Percentiles rank a stretch among this genome's conserved stretches.
phyloP scores from a whole-genome alignment of 495 filamentous ascomycete genomes.

The Penicillium chermesinum region DNA sequence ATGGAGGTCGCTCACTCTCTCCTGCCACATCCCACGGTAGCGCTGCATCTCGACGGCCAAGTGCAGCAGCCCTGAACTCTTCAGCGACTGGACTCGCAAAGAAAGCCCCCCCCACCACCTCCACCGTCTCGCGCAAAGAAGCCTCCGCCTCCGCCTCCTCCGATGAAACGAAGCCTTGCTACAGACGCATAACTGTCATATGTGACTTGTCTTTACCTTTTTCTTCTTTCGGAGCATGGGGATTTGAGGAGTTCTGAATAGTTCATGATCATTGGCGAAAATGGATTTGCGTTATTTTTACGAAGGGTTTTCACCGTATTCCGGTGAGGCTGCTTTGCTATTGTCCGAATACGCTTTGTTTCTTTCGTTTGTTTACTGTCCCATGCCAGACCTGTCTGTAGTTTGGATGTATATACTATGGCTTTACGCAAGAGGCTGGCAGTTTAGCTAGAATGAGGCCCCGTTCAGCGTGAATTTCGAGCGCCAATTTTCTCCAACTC shows the following conservation, averaged over 20 bases:
- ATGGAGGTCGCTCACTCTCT: constrained; percentile 50
- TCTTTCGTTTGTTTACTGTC: no score
- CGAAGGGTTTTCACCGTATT: no score
- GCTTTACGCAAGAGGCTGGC: no score
- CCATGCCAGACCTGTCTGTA: no score
- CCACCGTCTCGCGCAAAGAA: constrained; percentile 77
- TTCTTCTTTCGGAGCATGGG: constrained; percentile 7
- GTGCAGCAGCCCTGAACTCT: constrained; percentile 42
- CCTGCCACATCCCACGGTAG: constrained; percentile 61
- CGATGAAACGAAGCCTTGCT: constrained; percentile 42
- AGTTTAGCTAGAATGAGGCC: no score
- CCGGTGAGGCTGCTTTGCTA: no score
- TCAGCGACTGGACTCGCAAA: constrained; percentile 37
- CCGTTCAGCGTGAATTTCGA: no score
- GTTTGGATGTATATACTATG: no score
- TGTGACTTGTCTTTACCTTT: neutral
- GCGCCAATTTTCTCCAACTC: no score
- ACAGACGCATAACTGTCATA: constrained; percentile 17
- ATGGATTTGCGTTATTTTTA: neutral
- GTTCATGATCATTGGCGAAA: neutral
- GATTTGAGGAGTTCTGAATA: constrained; percentile 12
- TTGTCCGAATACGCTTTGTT: no score
- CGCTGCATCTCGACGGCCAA: constrained; percentile 51
- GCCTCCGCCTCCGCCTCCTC: constrained; percentile 57
- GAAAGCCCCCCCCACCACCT: constrained; percentile 74